Base-by-base conservation (phyloP, 139 green algal species). In the Coelastrella sp. region DNA sequence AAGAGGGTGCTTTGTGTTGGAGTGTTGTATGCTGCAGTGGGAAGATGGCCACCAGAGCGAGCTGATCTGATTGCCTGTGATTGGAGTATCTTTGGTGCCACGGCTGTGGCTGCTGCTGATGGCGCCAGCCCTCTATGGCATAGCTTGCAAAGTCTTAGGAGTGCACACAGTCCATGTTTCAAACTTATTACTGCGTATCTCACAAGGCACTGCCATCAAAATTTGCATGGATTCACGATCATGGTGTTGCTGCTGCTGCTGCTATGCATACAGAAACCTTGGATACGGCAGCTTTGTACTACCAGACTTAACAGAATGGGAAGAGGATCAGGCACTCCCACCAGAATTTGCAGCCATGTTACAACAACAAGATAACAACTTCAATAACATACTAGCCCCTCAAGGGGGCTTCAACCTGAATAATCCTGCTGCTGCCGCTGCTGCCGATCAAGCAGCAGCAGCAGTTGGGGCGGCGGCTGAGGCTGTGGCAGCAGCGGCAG, bases 271-370 rank as follows among this genome's bases (percentile, higher is more conserved):
- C 3, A 60, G 82, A 14, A 86, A 86, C 64, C 23, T 87, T n/a
- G 81, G 82, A 7, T 78, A 79, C 47, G 82, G 82, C 65, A 87
- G 82, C 65, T 87, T 80, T 11, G 83, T 88, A 54, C 83, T 88
- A 32, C 68, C 83, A 23, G 83, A 80, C 13, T 17, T 80, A 3
- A 59, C 16, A 57, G 54, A 68, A 5, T 88, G 83, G 66, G 68
- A 80, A 17, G 10, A 80, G 47, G 68, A 80, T 23, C 83, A 88
- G 23, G 83, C 83, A 80, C 61, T 57, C 8, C 32, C 78, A 85
- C 57, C 80, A 75, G 80, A 64, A 75, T n/a, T 20, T 20, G 82
- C 17, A 20, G 32, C 3, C 5, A 7, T 66, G 47, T 16, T 73
- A 5, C 19, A 85, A n/a, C 59, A 47, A 4, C 16, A 32, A 16